Evolutionary conservation across 2,329 filamentous ascomycete species (phyloP).

Genomic region (Sphaceloma murrayae): DNA sequence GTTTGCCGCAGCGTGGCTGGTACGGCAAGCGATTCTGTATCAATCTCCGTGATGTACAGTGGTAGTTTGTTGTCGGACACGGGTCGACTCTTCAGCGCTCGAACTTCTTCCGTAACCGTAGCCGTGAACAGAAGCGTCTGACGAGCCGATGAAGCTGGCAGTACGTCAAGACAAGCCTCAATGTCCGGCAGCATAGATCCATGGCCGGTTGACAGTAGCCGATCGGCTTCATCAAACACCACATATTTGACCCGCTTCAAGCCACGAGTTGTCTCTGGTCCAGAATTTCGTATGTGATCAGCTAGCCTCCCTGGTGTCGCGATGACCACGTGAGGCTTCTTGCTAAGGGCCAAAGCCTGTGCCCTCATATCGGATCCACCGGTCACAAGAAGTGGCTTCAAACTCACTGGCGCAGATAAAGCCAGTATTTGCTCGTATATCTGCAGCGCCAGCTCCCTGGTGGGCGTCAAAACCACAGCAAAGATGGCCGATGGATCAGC

Average conservation of each 20-base stretch:
- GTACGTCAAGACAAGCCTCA: conserved; percentile 71
- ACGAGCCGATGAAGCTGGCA: conserved; percentile 68
- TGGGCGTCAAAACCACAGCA: conserved; percentile 80
- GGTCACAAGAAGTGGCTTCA: conserved; percentile 83
- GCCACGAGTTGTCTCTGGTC: conserved; percentile 79
- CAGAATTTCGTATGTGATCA: conserved; percentile 85
- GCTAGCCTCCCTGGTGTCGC: conserved; percentile 88
- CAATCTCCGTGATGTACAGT: conserved; percentile 82
- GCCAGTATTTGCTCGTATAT: conserved; percentile 95
- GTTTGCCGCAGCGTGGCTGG: conserved; percentile 73
- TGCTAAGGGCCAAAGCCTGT: conserved; percentile 74
- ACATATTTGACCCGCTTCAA: conserved; percentile 71
- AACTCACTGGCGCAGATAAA: conserved; percentile 74
- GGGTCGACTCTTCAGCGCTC: conserved; percentile 71
- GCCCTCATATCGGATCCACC: conserved; percentile 86
- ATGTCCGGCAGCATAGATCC: conserved; percentile 94
- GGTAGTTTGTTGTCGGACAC: conserved; percentile 59
- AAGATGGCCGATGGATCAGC: conserved; percentile 88
- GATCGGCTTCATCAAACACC: conserved; percentile 91
- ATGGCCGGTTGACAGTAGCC: conserved; percentile 62
- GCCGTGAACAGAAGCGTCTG: conserved; percentile 95
- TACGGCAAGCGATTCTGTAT: conserved; percentile 61
- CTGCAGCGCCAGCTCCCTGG: conserved; percentile 83
- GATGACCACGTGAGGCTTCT: conserved; percentile 82
- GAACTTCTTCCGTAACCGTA: conserved; percentile 86